phyloP scores from a whole-genome alignment of 768 basidiomycete species.

The Naematelia encephala region DNA sequence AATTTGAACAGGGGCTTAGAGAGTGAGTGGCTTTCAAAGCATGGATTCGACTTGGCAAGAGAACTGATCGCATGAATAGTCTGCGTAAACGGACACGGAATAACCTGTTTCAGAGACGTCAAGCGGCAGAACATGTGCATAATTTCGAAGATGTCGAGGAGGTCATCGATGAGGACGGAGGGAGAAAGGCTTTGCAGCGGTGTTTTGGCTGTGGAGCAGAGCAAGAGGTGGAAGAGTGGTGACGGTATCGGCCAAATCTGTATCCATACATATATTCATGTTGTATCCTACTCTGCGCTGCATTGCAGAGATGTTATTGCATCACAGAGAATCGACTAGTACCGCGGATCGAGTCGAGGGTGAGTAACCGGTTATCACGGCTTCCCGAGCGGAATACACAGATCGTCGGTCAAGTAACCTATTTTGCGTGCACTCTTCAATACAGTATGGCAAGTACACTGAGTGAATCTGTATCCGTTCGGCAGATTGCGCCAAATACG shows the following conservation, averaged over 20 bases:
- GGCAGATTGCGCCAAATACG: too few species aligned
- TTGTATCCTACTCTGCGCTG: too few species aligned
- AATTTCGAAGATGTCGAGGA: constrained; percentile 64
- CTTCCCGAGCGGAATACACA: too few species aligned
- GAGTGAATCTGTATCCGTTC: too few species aligned
- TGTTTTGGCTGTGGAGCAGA: constrained; percentile 90
- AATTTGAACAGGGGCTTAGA: constrained; percentile 84
- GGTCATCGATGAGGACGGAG: constrained; percentile 46
- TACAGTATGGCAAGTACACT: too few species aligned
- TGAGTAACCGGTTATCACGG: too few species aligned
- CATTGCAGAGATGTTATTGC: too few species aligned
- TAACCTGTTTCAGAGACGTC: constrained; percentile 80
- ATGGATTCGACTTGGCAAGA: not conserved
- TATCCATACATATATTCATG: too few species aligned
- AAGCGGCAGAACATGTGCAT: constrained; percentile 86
- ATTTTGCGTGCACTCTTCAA: too few species aligned
- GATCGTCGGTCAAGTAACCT: too few species aligned
- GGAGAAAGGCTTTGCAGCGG: constrained; percentile 56
- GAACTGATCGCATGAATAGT: constrained; percentile 17
- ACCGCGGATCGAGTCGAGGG: too few species aligned
- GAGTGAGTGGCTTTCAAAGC: constrained; percentile 53
- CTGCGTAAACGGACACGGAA: constrained; percentile 79
- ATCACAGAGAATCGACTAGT: too few species aligned
- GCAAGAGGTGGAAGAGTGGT: constrained; percentile 81
- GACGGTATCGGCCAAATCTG: constrained; percentile 11